Evolutionary conservation across 805 yeast genomes (phyloP), one percentile per base, ranked within the genome.

Genomic region (Millerago galiae): DNA sequence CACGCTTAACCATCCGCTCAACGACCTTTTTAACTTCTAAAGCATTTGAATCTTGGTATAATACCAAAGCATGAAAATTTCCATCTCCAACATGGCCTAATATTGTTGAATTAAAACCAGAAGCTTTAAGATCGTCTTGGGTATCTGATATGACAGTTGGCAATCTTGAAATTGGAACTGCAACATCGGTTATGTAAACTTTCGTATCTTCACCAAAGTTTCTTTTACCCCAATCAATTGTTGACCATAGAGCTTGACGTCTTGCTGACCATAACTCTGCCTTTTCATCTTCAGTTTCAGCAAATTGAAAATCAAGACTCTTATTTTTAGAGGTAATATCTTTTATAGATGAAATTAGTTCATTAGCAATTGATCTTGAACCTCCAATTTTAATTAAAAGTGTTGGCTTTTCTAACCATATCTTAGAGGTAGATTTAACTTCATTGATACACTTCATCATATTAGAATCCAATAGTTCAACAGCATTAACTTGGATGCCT

Each of bases 71-170:
- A 55, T 85, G 95, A 60, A 84, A 77, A 60, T 85, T 85, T 29
- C 93, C 93, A 58, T 85, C 95, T 26, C 93, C 93, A 34, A 83
- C 86, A 60, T 85, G 95, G 7, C 91, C 91, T 34, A 84, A 75
- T 26, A 81, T 74, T 1, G 86, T 77, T 38, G 77, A 74, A 30
- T 68, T 54, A 34, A 80, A 59, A 0, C 78, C 77, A 24, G 77
- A 71, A 4, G 60, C 56, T 40, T 71, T 73, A 51, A 84, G 65
- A 43, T 79, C 87, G 5, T 65, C 63, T 59, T 81, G 77, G 2
- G 88, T 77, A 37, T 72, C 78, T 25, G 71, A 67, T 36, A 85
- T 79, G 29, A 83, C 72, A n/a, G 66, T 63, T 3, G 91, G 78
- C 35, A 85, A 68, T 43, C 67, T 67, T 0, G 90, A 81, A 38